Base-by-base conservation (phyloP, 495 filamentous ascomycete species). In the Sordaria brevicollis region DNA sequence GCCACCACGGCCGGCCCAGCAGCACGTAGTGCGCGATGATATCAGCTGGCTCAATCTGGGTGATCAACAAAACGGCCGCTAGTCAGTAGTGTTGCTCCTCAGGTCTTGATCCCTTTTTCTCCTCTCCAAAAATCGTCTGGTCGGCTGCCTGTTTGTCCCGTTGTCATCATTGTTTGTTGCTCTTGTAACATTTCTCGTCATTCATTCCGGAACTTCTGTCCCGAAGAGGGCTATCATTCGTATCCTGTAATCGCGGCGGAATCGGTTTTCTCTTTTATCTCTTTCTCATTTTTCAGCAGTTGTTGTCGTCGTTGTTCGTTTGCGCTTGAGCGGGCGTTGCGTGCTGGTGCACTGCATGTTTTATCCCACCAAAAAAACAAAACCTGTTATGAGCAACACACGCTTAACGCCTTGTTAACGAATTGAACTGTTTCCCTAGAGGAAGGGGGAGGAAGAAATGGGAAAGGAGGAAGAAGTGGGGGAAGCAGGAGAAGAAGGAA, bases 41-140 rank as follows among this genome's bases (percentile, higher is more conserved):
- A 90, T 93, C 87, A 92, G 90, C 79, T 93, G 91, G 91, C 79
- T 93, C 41, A 92, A 92, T 76, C 78, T 93, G 34, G 80, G 81
- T 34, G 80, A 79, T 1, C 25, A 62, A 17, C 25, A 62, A 17
- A 74, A 76, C 41, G 68, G 72, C 34, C 62, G 69, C 13, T 34
- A 17, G 15, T 73, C 38, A 34, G 62, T 13, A 10, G 35, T 43
- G 13, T n/a, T 57, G 19, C 31, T 43, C 38, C 4, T 31, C n/a
- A n/a, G n/a, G 39, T 25, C 38, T 15, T n/a, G n/a, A 13, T 43
- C 31, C 25, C 8, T 66, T 33, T 62, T 31, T n/a, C n/a, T n/a
- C n/a, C 31, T 37, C 35, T 29, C 67, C 11, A 68, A 68, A 68
- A 68, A 41, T 8, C n/a, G 49, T 62, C 25, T 62, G 13, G 49